phyloP scores from a whole-genome alignment of 208 protist genomes.

The Borovskyia barvae region DNA sequence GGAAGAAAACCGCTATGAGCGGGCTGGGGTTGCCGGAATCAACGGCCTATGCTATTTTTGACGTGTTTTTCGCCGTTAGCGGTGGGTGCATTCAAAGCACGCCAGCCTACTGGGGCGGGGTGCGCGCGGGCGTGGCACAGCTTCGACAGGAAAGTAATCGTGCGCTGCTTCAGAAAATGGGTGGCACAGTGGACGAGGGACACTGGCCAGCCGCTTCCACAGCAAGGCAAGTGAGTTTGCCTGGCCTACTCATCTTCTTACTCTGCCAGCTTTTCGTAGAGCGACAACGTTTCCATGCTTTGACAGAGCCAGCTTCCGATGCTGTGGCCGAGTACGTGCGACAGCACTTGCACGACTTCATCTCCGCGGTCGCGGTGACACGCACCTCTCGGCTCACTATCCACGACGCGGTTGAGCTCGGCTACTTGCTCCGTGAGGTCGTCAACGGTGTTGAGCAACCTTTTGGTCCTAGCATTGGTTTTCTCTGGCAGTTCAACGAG shows the following conservation, averaged over 20 bases:
- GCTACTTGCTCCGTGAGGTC: slow-evolving; percentile 83
- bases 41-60: slow-evolving; percentile 79
- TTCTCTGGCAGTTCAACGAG: slow-evolving; percentile 80
- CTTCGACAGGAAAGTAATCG: slow-evolving; percentile 82
- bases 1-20: slow-evolving; percentile 70
- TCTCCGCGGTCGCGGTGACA: slow-evolving; percentile 69
- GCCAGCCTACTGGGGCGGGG: slow-evolving; percentile 38
- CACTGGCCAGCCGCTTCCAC: slow-evolving; percentile 66
- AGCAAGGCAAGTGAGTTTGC: slow-evolving; percentile 72
- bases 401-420: slow-evolving; percentile 75
- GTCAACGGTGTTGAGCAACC: slow-evolving; percentile 82
- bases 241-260: slow-evolving; percentile 82
- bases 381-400: slow-evolving; percentile 67
- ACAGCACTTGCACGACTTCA: slow-evolving; percentile 86
- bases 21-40: slow-evolving; percentile 63
- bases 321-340: slow-evolving; percentile 63
- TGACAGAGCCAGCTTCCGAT: slow-evolving; percentile 43
- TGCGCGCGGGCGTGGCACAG: slow-evolving; percentile 58
- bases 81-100: slow-evolving; percentile 76
- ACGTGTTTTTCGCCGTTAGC: slow-evolving; percentile 84
- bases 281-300: slow-evolving; percentile 38
- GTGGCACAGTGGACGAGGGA: slow-evolving; percentile 69
- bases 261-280: slow-evolving; percentile 81
- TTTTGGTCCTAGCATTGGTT: slow-evolving; percentile 79
- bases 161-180: slow-evolving; percentile 80